Base-by-base conservation (phyloP, 208 protist species). In the Crithidia expoeki region DNA sequence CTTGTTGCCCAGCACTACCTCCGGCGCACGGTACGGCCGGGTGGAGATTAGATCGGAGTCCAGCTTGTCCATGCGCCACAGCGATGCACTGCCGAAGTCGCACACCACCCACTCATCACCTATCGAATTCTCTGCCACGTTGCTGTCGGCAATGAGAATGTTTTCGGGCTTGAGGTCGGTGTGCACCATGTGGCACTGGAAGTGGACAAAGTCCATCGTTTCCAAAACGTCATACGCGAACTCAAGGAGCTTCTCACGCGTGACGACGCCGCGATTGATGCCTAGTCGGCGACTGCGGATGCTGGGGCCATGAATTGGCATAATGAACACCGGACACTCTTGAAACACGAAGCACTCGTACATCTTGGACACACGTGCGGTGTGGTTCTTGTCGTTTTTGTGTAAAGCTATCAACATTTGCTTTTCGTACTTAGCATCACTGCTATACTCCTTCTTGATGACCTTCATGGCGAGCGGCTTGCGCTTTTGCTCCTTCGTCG, bases 131-230 rank as follows among this genome's bases (percentile, higher is more conserved):
- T 83, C 75, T 2, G 81, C 64, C 2, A 79, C 77, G 32, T 80
- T 42, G 32, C 85, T 76, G 71, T 94, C 84, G 5, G 81, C 78
- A n/a, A 95, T 63, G 19, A 99, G 83, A 49, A 99, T 96, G 86
- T 99, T 99, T 71, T 99, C 97, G 4, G 97, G 98, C 75, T 99
- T 99, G 3, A 98, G 63, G 72, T 99, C 98, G 10, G 97, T 98
- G 85, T 99, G 98, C 44, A 98, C 95, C 83, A 99, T 94, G 38
- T 73, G 47, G 57, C 86, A 93, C 60, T 88, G 72, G 51, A 89
- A 86, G 71, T 97, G 93, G 34, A 97, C 76, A 55, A 89, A 95
- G 0, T 71, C 53, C 52, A 96, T 71, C 36, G 93, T 88, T 44
- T 92, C 83, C 33, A 95, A 76, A 23, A 97, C 56, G n/a, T 93